Conservation (phyloP, 192 early-diverging fungal species). For the Podila minutissima region DNA sequence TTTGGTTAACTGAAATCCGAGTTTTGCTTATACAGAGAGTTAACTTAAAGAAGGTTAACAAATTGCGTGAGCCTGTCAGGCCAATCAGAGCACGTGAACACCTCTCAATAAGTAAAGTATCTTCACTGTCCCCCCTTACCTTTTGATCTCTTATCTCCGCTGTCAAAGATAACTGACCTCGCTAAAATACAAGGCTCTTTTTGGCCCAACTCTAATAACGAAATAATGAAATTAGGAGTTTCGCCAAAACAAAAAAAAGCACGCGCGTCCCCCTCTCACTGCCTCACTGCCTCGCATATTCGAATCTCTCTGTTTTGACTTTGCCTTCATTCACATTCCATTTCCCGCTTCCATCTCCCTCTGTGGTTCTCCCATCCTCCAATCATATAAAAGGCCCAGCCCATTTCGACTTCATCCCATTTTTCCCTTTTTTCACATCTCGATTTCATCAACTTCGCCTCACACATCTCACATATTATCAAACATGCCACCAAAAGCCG, state of each 20-base stretch:
- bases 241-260: too few relatives aligned
- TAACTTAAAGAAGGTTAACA: neutral
- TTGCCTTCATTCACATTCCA: neutral
- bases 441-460: neutral
- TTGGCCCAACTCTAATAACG: too few relatives aligned
- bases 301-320: neutral
- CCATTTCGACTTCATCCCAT: slow-evolving; percentile 5
- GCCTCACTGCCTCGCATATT: neutral
- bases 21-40: neutral
- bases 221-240: too few relatives aligned
- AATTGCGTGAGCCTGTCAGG: too few relatives aligned
- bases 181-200: too few relatives aligned
- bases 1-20: neutral
- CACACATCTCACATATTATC: slow-evolving; percentile 11
- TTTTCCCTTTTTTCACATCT: slow-evolving; percentile 11
- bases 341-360: neutral
- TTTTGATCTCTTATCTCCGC: too few relatives aligned
- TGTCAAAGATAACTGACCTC: too few relatives aligned
- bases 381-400: neutral
- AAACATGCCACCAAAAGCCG: slow-evolving; percentile 60
- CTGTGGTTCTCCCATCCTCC: neutral
- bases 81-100: too few relatives aligned
- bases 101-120: too few relatives aligned
- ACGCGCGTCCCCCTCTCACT: too few relatives aligned
- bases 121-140: too few relatives aligned